Base-by-base conservation (phyloP, 768 basidiomycete genomes). In the Lactarius vividus region DNA sequence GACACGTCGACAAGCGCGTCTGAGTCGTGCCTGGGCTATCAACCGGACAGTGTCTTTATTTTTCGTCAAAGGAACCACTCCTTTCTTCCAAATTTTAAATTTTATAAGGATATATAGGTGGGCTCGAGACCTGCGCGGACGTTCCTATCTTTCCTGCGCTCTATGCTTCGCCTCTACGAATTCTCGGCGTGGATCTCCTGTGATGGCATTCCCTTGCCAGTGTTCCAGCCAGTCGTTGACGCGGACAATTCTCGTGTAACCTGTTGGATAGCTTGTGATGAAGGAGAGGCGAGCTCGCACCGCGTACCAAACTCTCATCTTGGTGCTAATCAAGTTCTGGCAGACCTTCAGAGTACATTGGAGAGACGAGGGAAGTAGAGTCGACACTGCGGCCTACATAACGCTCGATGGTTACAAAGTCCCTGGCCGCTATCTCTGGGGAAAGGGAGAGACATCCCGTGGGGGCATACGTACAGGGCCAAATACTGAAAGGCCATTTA, bases 111-210 rank as follows among this genome's bases (percentile, higher is more conserved):
- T 54, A 54, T 18, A 26, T 26, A 54, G 26, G 26, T 15, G 26
- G 13, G 10, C 29, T n/a, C 23, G n/a, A 53, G 49, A 53, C 28
- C 29, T 26, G 10, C 29, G 28, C 16, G 8, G n/a, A 13, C 28
- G 20, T 35, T 23, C 33, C 28, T 37, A 3, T 13, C 18, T 23
- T 40, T 23, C 46, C n/a, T 23, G 49, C 4, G 13, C 49, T 52
- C 23, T 26, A 75, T 75, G 74, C 64, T 87, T 65, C 80, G 79
- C 0, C 82, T 84, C 73, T 81, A 82, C 20, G 84, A 81, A 7
- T 89, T 89, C 75, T 86, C 86, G 16, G 88, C 88, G 28, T 91
- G 89, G 85, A 85, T 91, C 60, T 77, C 79, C 40, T 82, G 80
- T 46, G 81, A 84, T 37, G 83, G 81, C 5, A 69, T 78, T 62